Base-by-base conservation (phyloP, 306 rosid species). In the Pyrus bretschneideri region DNA sequence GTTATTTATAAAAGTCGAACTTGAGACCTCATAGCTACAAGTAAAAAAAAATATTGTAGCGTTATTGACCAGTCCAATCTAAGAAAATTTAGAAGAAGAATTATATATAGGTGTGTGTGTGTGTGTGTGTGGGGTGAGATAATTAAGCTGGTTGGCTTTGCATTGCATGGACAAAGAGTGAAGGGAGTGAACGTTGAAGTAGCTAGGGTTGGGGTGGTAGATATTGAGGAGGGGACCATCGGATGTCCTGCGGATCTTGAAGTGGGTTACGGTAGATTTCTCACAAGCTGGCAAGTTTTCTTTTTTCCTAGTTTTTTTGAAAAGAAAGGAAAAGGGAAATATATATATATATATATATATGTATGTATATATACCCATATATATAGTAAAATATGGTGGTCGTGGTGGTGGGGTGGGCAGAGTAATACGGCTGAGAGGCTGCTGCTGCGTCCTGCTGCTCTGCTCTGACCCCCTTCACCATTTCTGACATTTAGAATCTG, bases 401-500 rank as follows among this genome's bases (percentile, higher is more conserved):
- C 45, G 51, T 33, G 22, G 70, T 10, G 13, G 69, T 18, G 75
- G 59, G 13, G 51, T 52, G 69, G 67, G 60, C 30, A 17, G 42
- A 58, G 76, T 77, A 52, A 67, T 52, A 78, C 45, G 80, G 83
- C 60, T 65, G 66, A 44, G 54, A 68, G 19, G 42, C 31, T 11
- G 81, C 78, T 45, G 81, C 77, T 59, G 40, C 40, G 40, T 35
- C 40, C 30, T 11, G 81, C 77, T 3, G 67, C 67, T 61, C 77
- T 46, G 55, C 35, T 60, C 71, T 57, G 10, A 33, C 74, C 12
- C 59, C 7, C 33, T 60, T 6, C 55, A 15, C 11, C 29, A 0
- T 9, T 70, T 80, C 91, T 95, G 96, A 90, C 97, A 77, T 76
- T 86, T 49, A 92, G 99, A 95, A 91, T 95, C 93, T 89, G 99